phyloP scores from a whole-genome alignment of 2,329 filamentous ascomycete species.

The Penicillium sp. region DNA sequence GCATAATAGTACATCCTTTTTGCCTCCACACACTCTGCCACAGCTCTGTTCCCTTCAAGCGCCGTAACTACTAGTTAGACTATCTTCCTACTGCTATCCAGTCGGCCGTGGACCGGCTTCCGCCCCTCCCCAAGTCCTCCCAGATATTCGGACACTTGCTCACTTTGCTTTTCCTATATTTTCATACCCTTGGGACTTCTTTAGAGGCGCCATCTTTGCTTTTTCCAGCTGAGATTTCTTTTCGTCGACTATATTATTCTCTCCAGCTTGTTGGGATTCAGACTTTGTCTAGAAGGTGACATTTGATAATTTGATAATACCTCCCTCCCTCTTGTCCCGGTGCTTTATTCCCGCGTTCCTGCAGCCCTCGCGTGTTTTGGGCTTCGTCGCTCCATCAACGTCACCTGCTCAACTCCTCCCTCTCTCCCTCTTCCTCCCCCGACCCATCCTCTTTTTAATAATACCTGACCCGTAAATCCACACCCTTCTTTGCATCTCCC shows the following conservation, averaged over 20 bases:
- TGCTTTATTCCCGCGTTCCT: constrained; percentile 36
- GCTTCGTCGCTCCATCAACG: constrained; percentile 40
- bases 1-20: constrained; percentile 21
- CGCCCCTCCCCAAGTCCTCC: constrained; percentile 18
- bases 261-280: constrained; percentile 9
- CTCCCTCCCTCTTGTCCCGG: constrained; percentile 24
- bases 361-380: constrained; percentile 36
- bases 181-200: constrained; percentile 11
- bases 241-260: constrained; percentile 5
- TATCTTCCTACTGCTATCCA: constrained; percentile 10
- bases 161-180: constrained; percentile 18
- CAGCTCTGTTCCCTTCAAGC: constrained; percentile 23
- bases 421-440: constrained; percentile 23
- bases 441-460: constrained; percentile 23
- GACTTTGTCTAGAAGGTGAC: constrained; percentile 19
- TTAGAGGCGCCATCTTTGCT: not conserved
- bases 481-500: constrained; percentile 21
- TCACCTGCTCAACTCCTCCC: constrained; percentile 34
- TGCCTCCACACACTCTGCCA: constrained; percentile 33
- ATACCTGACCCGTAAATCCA: constrained; percentile 23
- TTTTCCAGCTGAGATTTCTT: constrained; percentile 12
- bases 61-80: constrained; percentile 5
- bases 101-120: constrained; percentile 16
- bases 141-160: constrained; percentile 17
- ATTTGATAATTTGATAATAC: not conserved